phyloP scores from a whole-genome alignment of 768 basidiomycete genomes.

The Kwoniella newhampshirensis region DNA sequence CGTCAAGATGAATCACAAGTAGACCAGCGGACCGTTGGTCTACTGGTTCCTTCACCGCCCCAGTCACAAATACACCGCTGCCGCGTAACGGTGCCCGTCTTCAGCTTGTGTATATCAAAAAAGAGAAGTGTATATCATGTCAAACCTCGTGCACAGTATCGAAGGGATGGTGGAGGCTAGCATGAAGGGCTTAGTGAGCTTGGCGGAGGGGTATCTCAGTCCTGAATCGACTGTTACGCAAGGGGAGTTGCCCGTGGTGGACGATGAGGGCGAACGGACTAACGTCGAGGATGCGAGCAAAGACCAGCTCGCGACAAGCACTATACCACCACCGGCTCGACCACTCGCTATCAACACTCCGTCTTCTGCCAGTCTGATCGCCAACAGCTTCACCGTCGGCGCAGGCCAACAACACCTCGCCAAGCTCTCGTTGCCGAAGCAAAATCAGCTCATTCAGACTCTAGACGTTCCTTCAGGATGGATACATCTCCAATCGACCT shows the following conservation, averaged over 20 bases:
- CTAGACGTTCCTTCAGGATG: slow-evolving; percentile 45
- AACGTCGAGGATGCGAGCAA: neutral
- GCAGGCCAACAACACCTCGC: neutral
- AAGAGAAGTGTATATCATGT: slow-evolving; percentile 21
- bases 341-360: slow-evolving; percentile 4
- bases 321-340: slow-evolving; percentile 5
- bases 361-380: slow-evolving; percentile 2
- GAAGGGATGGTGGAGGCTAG: slow-evolving; percentile 40
- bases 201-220: slow-evolving; percentile 35
- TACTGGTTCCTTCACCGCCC: slow-evolving; percentile 5
- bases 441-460: slow-evolving; percentile 22
- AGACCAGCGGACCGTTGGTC: slow-evolving; percentile 23
- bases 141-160: slow-evolving; percentile 30
- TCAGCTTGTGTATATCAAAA: no score
- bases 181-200: slow-evolving; percentile 35
- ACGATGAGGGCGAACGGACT: neutral
- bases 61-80: neutral
- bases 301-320: neutral
- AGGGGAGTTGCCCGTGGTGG: neutral
- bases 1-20: slow-evolving; percentile 17
- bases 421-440: slow-evolving; percentile 13
- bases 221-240: slow-evolving; percentile 6
- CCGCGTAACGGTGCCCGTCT: neutral
- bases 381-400: slow-evolving; percentile 9
- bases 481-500: slow-evolving; percentile 47